Evolutionary conservation across 208 protist species (phyloP), one percentile per base, ranked within the genome.

Genomic region (Naegleria gruberi): DNA sequence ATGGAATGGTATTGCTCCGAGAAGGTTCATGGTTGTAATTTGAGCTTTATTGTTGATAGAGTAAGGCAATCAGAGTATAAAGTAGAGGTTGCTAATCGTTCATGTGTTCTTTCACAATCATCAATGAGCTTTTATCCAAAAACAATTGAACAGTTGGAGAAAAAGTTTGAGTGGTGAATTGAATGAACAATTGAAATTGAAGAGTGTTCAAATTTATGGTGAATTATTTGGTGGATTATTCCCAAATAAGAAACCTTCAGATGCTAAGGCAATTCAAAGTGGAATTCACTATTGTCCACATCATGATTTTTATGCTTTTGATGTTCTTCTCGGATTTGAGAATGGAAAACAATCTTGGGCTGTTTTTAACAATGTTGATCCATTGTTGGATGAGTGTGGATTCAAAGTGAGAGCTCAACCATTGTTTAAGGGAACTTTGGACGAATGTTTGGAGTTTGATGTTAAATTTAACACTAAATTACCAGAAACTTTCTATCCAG

Each of bases 21-120:
- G 30, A 84, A 84, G 10, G 81, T 84, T 43, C 81, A 84, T 26
- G 81, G 81, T n/a, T 45, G 81, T 26, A 84, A 84, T 84, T 84
- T 44, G 0, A 45, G 41, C n/a, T 84, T 84, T 45, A 84, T 84
- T 43, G 81, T 84, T 44, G 8, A 42, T 45, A 82, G 1, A 34
- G 34, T 40, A 4, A n/a, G n/a, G n/a, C n/a, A 65, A 65, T 30
- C 51, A 65, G 46, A 10, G 30, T 7, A 77, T 37, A 5, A 77
- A 77, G 10, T 37, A 37, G 26, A 77, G 34, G 34, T 77, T 77
- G 12, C 17, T 26, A 77, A 77, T 77, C 65, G 65, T 37, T 37
- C 65, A 5, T 37, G 6, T 15, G 30, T 77, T 8, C 30, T 77
- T 1, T n/a, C n/a, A n/a, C 26, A 77, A 8, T 1, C 4, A 30